Conservation (phyloP, 176 grass and related monocot genomes). For the Typha latifolia region DNA sequence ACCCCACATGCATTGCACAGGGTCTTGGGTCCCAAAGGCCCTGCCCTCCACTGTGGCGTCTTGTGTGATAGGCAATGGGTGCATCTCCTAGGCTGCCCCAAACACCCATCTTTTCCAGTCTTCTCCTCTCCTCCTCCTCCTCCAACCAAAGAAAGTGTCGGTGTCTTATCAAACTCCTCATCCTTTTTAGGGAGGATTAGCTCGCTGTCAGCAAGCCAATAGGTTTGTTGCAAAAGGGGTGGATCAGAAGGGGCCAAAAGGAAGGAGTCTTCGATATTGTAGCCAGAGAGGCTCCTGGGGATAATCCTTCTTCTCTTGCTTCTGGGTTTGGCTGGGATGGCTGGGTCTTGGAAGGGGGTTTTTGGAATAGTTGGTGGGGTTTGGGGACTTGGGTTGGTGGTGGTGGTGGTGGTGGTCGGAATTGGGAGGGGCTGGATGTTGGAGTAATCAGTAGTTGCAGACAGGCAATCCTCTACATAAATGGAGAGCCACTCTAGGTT, state of each 20-base stretch:
- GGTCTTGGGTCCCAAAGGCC: constrained; percentile 54
- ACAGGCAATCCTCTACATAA: constrained; percentile 77
- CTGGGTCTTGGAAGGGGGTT: neutral
- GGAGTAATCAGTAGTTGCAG: constrained; percentile 22
- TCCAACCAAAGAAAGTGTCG: neutral
- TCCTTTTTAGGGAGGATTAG: constrained; percentile 50
- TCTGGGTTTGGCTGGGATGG: constrained; percentile 16
- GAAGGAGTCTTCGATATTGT: constrained; percentile 20
- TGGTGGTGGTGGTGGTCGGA: constrained; percentile 16
- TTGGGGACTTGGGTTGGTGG: constrained; percentile 14
- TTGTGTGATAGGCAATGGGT: constrained; percentile 59
- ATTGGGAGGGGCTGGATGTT: neutral
- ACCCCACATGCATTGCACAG: constrained; percentile 63
- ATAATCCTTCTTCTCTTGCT: constrained; percentile 36
- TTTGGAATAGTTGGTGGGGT: neutral
- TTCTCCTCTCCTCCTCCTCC: neutral
- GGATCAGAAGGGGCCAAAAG: constrained; percentile 33
- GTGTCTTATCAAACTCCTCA: neutral
- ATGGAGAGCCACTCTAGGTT: constrained; percentile 65
- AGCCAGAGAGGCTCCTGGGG: constrained; percentile 21
- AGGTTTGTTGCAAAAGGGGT: constrained; percentile 45
- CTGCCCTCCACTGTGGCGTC: constrained; percentile 62
- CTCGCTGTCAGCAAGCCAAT: constrained; percentile 95
- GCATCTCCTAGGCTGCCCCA: constrained; percentile 41
- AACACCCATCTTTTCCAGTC: constrained; percentile 2